Base-by-base conservation (phyloP, 441 rosid genomes). In the Macaranga tanarius region DNA sequence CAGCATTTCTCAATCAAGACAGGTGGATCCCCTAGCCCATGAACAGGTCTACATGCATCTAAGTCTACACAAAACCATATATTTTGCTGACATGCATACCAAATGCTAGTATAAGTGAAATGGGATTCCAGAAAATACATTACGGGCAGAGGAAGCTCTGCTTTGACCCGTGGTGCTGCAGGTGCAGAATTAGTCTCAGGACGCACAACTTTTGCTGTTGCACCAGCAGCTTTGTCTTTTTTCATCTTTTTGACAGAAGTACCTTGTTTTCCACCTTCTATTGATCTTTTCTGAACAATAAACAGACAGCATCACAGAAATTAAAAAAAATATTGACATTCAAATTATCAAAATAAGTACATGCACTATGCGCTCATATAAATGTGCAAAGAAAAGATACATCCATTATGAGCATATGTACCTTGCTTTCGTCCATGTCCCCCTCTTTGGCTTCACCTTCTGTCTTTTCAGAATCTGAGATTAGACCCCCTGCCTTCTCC, bases 61-160 rank as follows among this genome's bases (percentile, higher is more conserved):
- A 40, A 64, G 54, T 44, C 34, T 28, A 54, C 40, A 16, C 16
- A 59, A 52, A 75, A 59, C 20, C 10, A 60, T 13, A 70, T 15
- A 20, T 45, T 47, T 19, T 47, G 62, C 54, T 69, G 48, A 65
- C 38, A 57, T 70, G 52, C 66, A 71, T 70, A 75, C 40, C 22
- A 40, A 48, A 68, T 61, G 71, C 71, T 50, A 45, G 23, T 23
- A 19, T 57, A 73, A 79, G 68, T 23, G 71, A 68, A 69, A 71
- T 10, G 75, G 67, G 82, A 67, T 77, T 69, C 73, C 68, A 79
- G 79, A 69, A 76, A 81, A 78, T 96, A 93, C 97, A 88, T 89
- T 82, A 88, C 81, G 64, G 99, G 97, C 85, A 92, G 83, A 84
- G 96, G 76, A 81, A 96, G 99, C 88, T 92, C 98, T 11, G 97